Evolutionary conservation across 1,284 basidiomycete species (phyloP), one percentile per base, ranked within the genome.

Genomic region (Ceratobasidium theobromae): DNA sequence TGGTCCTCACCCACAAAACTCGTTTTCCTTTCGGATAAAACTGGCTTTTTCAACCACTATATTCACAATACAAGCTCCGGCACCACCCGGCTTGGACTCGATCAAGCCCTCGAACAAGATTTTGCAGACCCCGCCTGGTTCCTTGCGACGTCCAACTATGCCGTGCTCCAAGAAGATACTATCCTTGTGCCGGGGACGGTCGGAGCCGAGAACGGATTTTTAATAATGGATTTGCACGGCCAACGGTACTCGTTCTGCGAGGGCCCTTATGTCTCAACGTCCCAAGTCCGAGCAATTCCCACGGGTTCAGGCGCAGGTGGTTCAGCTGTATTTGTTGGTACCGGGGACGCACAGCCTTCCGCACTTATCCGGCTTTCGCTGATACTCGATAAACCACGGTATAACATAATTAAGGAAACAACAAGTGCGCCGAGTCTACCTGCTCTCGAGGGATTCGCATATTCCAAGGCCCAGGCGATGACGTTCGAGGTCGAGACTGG

Each of bases 21-120:
- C n/a, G 72, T 89, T 16, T 92, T 86, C 76, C 83, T 85, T 18
- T 83, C 79, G 43, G 90, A 93, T 71, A 77, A 79, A 53, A 82
- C 85, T n/a, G 86, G 86, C 0, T 93, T 81, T 72, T 79, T 83
- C 58, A 91, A 91, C 71, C 88, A 88, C 0, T 90, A 84, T 79
- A 78, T 75, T 41, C 86, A 84, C 73, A 73, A 74, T 6, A 62
- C 79, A 33, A 65, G 73, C 0, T 70, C 74, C 18, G 75, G 76
- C 1, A 72, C 72, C 0, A 49, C 67, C 45, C 23, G 65, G 14
- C 76, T 81, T 0, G 75, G 86, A 1, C 77, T 90, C 8, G 69
- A 78, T 0, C 67, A 76, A 25, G 78, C 85, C 0, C 62, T 84
- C 1, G 70, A 76, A 11, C 72, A 83, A 53, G 90, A 91, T 71